These are phyloP conservation scores for Saksenaea oblongispora DNA, from an alignment of 371 early-diverging fungal species.

Conservation along the genomic window DNA sequence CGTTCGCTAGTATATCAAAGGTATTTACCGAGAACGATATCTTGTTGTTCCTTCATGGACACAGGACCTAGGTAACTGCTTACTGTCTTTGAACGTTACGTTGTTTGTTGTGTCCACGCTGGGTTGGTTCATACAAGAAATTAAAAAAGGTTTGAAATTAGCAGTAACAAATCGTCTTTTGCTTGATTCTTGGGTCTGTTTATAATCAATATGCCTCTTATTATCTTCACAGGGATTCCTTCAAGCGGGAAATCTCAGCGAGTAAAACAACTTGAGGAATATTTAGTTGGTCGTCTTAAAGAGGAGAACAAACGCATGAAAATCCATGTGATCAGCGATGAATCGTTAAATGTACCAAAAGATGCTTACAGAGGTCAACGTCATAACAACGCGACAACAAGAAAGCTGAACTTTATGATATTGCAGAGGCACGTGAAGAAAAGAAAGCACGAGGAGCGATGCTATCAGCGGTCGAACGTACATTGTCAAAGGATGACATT, in stretches of 20 bases:
- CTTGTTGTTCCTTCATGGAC: too few relatives aligned
- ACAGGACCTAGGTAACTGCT: too few relatives aligned
- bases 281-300: constrained; percentile 57
- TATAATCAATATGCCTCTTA: constrained; percentile 78
- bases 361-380: constrained; percentile 63
- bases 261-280: constrained; percentile 69
- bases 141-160: too few relatives aligned
- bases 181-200: neutral
- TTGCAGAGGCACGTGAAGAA: constrained; percentile 69
- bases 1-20: too few relatives aligned
- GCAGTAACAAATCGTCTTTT: constrained; percentile 1
- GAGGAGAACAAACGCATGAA: constrained; percentile 47
- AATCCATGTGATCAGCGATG: constrained; percentile 82
- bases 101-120: too few relatives aligned
- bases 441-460: constrained; percentile 91
- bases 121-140: too few relatives aligned
- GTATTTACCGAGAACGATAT: too few relatives aligned
- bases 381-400: neutral
- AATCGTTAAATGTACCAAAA: constrained; percentile 64
- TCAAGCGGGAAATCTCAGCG: constrained; percentile 89
- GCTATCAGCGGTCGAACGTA: constrained; percentile 89
- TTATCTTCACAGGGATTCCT: constrained; percentile 88
- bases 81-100: too few relatives aligned
- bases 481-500: constrained; percentile 76
- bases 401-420: neutral